Evolutionary conservation across 768 basidiomycete genomes (phyloP), one percentile per base, ranked within the genome.

Genomic region (Tricholoma furcatifolium): DNA sequence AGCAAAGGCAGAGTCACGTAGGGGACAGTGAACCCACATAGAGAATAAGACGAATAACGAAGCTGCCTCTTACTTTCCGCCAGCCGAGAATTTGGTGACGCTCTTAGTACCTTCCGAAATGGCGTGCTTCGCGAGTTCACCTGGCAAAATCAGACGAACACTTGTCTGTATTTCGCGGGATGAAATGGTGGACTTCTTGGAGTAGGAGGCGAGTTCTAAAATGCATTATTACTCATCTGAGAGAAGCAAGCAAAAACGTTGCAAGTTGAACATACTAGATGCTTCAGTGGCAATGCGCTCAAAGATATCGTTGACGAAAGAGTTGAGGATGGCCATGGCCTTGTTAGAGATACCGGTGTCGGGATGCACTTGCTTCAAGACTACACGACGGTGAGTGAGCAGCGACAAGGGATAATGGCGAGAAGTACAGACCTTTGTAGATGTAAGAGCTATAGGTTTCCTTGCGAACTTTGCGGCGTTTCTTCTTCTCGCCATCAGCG

Each of bases 341-440:
- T 91, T 91, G 83, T 88, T 91, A 48, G 89, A 91, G 75, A 93
- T 91, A 84, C 91, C 91, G 56, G 91, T 92, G 71, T 92, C 91
- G 56, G 91, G 91, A 79, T 93, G 91, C 54, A 93, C 91, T 74
- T 93, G 91, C 78, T 90, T 91, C 67, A 93, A 78, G 63, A 91
- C 91, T 87, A 48, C 12, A 34, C 51, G 30, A 17, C 46, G 48
- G 30, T 49, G 40, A 47, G 27, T 54, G 52, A 55, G 44, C 17
- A 11, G 52, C n/a, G 24, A 34, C 50, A 31, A 14, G 21, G n/a
- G 7, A 42, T 8, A 21, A 4, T 6, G 23, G 20, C 14, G 30
- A n/a, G 21, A 2, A 1, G 17, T 15, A 23, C 31, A 15, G 63
- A 85, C 85, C 84, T 71, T 88, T 88, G 77, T 88, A 89, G 67